phyloP scores from a whole-genome alignment of 148 eudicot species.

The Camellia lanceoleosa region DNA sequence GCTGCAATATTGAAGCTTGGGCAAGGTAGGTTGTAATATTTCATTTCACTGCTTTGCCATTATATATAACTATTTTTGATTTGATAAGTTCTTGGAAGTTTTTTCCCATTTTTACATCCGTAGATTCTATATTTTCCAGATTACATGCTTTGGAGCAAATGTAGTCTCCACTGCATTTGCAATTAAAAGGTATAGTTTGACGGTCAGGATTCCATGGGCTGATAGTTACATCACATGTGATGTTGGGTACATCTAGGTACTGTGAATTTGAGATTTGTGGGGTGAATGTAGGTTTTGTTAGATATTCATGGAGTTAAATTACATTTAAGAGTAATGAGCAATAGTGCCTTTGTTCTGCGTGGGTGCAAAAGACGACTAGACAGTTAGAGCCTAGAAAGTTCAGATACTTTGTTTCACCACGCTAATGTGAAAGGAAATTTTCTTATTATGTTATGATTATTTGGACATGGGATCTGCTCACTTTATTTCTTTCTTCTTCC shows the following conservation, averaged over 20 bases:
- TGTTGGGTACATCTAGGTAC: background rate
- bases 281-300: background rate
- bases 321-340: background rate
- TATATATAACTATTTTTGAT: background rate
- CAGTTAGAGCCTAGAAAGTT: background rate
- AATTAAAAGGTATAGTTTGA: background rate
- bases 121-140: background rate
- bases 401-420: background rate
- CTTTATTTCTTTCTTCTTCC: too few relatives aligned
- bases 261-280: background rate
- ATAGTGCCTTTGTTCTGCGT: background rate
- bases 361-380: background rate
- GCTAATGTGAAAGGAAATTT: background rate
- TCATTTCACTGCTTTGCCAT: slow-evolving; percentile 8
- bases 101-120: background rate
- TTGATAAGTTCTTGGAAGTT: background rate
- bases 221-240: background rate
- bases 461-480: background rate
- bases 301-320: background rate
- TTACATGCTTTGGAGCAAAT: background rate
- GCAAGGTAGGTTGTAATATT: slow-evolving; percentile 49
- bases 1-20: slow-evolving; percentile 95
- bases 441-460: background rate
- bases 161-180: background rate
- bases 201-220: background rate